Evolutionary conservation across 352 stramenopile genomes (phyloP), one percentile per base, ranked within the genome.

Genomic region (Globisporangium acanthophoron): DNA sequence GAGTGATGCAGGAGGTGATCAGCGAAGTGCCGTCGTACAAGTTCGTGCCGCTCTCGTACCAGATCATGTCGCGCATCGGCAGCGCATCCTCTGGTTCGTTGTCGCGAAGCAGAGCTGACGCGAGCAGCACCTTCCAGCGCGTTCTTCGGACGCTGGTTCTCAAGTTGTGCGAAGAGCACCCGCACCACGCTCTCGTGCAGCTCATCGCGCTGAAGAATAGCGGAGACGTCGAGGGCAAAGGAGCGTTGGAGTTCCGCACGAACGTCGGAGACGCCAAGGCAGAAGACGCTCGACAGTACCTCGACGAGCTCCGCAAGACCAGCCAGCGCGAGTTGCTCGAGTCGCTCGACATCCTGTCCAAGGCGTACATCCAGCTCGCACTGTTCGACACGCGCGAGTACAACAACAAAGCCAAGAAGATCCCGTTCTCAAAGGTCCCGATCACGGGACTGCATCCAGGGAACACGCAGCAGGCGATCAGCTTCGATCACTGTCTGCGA

Each of bases 1-100:
- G 74, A 7, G 72, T 96, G n/a, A 79, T 98, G 24, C 77, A 86
- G 43, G 78, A 89, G 49, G 71, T 98, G 4, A 70, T 91, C 24
- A 68, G 85, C 3, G 61, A 70, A 37, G 92, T 99, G 11, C 87
- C 95, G 35, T 98, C 88, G 15, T 99, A 97, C 80, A 97, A 97
- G 63, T 97, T 99, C 61, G 87, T 99, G 27, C 94, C 96, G 18
- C 71, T 99, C 11, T 97, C 90, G 18, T 99, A 99, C 67, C 97
- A 99, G 77, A 93, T 99, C 24, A 97, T 99, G 55, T 98, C 96
- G 24, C 80, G 97, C 0, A 89, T 99, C 21, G 97, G 88, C 37
- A 80, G 65, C 52, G 20, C 12, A 1, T 59, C 59, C 45, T 54
- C 52, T 44, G 54, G 70, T 15, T 54, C 58, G 0, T 48, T 48